Conservation (phyloP, 208 protist species). For the Trypanosomatidae sp. region DNA sequence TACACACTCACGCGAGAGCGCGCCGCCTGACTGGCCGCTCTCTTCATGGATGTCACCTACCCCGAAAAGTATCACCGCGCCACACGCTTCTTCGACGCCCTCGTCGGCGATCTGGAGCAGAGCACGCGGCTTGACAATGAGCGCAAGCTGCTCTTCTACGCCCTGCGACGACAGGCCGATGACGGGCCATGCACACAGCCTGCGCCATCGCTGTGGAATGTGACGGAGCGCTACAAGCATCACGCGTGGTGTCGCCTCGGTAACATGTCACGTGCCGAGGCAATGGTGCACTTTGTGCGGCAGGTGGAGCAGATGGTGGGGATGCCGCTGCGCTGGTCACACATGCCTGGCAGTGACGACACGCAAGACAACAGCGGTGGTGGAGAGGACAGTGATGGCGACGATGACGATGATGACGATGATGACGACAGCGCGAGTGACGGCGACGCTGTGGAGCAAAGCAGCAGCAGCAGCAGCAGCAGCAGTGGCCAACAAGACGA, state of each 20-base stretch:
- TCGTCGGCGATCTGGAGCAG: slow-evolving; percentile 38
- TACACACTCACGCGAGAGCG: neutral
- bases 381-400: neutral
- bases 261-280: slow-evolving; percentile 52
- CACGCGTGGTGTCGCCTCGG: slow-evolving; percentile 55
- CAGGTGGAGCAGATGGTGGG: neutral
- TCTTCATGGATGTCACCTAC: slow-evolving; percentile 42
- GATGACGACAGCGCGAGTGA: slow-evolving; percentile 5
- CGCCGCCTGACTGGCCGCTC: neutral
- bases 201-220: slow-evolving; percentile 46
- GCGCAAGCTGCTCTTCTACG: slow-evolving; percentile 64
- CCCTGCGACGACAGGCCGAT: slow-evolving; percentile 51
- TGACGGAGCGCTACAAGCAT: slow-evolving; percentile 51
- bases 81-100: slow-evolving; percentile 28
- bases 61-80: slow-evolving; percentile 58
- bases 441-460: too few relatives aligned
- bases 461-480: too few relatives aligned
- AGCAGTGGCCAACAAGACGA: neutral
- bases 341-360: neutral
- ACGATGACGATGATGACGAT: slow-evolving; percentile 1
- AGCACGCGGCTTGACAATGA: slow-evolving; percentile 24
- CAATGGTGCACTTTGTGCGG: slow-evolving; percentile 80
- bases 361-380: neutral
- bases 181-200: slow-evolving; percentile 41
- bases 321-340: neutral